A percentile compares a stretch with the other conserved stretches of the same genome.
Evolutionary conservation across 345 rosid genomes (phyloP).

Genomic region (Psidium friedrichsthalianum): DNA sequence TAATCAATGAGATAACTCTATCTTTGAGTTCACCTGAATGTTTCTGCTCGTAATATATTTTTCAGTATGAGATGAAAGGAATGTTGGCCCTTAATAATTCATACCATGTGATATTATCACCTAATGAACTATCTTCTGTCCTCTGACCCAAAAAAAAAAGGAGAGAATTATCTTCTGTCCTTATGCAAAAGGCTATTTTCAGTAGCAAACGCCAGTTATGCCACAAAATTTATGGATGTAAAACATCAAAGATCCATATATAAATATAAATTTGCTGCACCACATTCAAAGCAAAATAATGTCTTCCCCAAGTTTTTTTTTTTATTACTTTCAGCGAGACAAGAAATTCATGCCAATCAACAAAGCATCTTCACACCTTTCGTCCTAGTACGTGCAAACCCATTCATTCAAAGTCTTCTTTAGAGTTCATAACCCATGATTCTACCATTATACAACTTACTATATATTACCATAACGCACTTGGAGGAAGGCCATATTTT

Average conservation of each 20-base stretch:
- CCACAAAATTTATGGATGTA: background rate
- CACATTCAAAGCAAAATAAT: background rate
- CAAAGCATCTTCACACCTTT: background rate
- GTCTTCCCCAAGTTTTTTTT: background rate
- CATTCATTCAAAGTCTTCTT: background rate
- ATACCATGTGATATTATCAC: background rate
- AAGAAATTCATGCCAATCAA: background rate
- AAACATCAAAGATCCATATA: background rate
- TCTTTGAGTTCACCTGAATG: background rate
- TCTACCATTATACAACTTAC: background rate
- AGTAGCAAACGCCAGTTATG: background rate
- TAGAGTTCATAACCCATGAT: background rate
- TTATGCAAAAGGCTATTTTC: background rate
- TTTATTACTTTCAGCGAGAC: background rate
- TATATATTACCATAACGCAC: constrained; percentile 28
- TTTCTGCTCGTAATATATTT: background rate
- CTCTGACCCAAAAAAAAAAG: background rate
- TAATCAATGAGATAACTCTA: background rate
- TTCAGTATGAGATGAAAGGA: background rate
- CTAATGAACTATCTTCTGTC: background rate
- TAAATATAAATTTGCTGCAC: background rate
- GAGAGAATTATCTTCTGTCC: background rate
- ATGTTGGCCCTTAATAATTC: background rate
- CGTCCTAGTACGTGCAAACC: background rate
- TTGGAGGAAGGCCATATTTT: constrained; percentile 57